Evolutionary conservation across 2,329 filamentous ascomycete genomes (phyloP), one percentile per base, ranked within the genome.

Genomic region (Alternaria brassicae): DNA sequence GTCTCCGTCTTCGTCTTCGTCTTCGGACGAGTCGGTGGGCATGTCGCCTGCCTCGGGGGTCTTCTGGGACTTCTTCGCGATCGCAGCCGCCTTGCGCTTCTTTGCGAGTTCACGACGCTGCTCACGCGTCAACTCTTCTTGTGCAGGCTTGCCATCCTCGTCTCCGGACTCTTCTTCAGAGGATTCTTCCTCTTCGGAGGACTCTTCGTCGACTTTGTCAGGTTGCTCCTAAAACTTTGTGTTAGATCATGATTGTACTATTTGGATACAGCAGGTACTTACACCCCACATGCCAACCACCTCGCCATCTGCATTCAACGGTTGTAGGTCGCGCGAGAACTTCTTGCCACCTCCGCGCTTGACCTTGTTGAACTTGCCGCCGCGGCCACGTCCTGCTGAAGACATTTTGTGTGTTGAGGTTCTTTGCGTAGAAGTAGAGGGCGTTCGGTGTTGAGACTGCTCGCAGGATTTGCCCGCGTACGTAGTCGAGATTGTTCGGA

Each of bases 311-410:
- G 89, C 89, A 74, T 97, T 93, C 73, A 95, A 82, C 19, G 93
- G 93, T 78, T 91, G 89, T 45, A 98, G 88, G 78, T 97, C 89
- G 67, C 92, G 90, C 68, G 93, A 97, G 82, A 96, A 99, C 75
- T 96, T 90, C 81, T 97, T 97, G 74, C 95, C 95, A 63, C 94
- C 93, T 85, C 94, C 94, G 81, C 94, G 87, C 70, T 92, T 93
- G 69, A 90, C 92, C 84, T 97, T 98, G 83, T 88, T 91, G 80
- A 94, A 97, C 82, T 98, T 98, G 80, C 93, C 92, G 72, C 91
- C 93, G 76, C 93, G 91, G 70, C 92, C 93, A 77, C 92, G 78
- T 68, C 79, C 78, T 69, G 79, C 78, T 61, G 89, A 82, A 78
- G 85, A 84, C 80, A 83, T 85, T 63, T 62, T 72, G 68, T 65